Percentiles rank a stretch among this genome's conserved stretches.
These are phyloP conservation scores for Cladosporium sp. DNA, from an alignment of 2,329 filamentous ascomycete genomes.

Conservation along the genomic window DNA sequence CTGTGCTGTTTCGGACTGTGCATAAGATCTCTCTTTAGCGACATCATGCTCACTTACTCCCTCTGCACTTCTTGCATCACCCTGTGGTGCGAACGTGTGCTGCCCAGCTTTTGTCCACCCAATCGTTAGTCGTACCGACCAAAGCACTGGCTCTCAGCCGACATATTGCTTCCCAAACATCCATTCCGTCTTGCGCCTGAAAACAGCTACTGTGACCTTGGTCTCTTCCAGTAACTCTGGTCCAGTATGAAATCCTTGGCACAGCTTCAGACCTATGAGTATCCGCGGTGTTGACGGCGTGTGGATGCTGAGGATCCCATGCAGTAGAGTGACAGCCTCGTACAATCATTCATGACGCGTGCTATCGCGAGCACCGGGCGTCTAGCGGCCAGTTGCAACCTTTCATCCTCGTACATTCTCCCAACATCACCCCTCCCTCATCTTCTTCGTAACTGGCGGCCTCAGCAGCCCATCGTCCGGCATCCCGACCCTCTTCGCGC, in stretches of 20 bases:
- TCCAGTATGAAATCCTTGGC: no score
- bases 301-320: background rate
- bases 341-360: background rate
- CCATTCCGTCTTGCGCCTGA: no score
- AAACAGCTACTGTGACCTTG: no score
- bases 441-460: constrained; percentile 53
- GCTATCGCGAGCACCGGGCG: background rate
- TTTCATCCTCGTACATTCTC: background rate
- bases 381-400: background rate
- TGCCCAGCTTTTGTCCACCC: background rate
- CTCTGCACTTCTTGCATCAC: no score
- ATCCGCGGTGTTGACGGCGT: background rate
- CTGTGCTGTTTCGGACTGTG: no score
- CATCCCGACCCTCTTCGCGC: constrained; percentile 84
- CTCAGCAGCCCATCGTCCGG: constrained; percentile 74
- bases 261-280: no score
- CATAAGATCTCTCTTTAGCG: background rate
- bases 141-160: no score
- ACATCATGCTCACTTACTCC: background rate
- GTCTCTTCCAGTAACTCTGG: no score
- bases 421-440: constrained; percentile 49
- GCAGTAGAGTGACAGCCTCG: no score
- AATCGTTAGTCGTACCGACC: no score
- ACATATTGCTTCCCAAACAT: no score
- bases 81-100: background rate